Conservation (phyloP, 257 asterid species). For the Hygrophila difformis region DNA sequence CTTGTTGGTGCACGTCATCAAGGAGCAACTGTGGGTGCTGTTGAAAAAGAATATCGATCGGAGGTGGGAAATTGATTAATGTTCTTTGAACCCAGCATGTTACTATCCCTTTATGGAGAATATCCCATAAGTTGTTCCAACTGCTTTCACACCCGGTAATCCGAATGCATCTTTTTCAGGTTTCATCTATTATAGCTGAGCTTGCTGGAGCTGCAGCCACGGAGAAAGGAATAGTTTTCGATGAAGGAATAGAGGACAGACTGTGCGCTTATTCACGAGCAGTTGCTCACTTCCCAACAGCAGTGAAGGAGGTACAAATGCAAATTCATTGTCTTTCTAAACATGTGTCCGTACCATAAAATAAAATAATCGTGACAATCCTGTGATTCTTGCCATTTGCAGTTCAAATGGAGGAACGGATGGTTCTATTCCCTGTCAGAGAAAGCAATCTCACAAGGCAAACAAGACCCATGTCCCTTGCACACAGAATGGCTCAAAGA, state of each 20-base stretch:
- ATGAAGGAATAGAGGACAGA: conserved; percentile 71
- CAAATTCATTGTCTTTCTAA: neutral
- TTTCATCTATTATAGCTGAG: conserved; percentile 66
- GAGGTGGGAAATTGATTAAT: conserved; percentile 47
- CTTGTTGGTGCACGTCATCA: conserved; percentile 99
- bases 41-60: conserved; percentile 74
- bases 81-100: neutral
- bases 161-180: conserved; percentile 33
- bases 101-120: neutral
- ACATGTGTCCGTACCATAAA: neutral
- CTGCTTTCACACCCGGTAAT: neutral
- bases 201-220: conserved; percentile 81
- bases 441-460: conserved; percentile 72
- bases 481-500: conserved; percentile 97
- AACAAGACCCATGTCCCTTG: conserved; percentile 83
- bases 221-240: conserved; percentile 68
- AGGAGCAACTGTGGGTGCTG: conserved; percentile 87
- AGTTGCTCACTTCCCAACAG: conserved; percentile 93
- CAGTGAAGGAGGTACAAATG: conserved; percentile 80
- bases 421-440: conserved; percentile 90
- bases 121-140: neutral
- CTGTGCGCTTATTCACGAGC: conserved; percentile 90
- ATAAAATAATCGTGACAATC: neutral
- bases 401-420: conserved; percentile 97
- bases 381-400: conserved; percentile 16